A percentile compares a stretch with the other conserved stretches of the same genome.
phyloP scores from a whole-genome alignment of 2,329 filamentous ascomycete genomes.

The Penicillium sp. region DNA sequence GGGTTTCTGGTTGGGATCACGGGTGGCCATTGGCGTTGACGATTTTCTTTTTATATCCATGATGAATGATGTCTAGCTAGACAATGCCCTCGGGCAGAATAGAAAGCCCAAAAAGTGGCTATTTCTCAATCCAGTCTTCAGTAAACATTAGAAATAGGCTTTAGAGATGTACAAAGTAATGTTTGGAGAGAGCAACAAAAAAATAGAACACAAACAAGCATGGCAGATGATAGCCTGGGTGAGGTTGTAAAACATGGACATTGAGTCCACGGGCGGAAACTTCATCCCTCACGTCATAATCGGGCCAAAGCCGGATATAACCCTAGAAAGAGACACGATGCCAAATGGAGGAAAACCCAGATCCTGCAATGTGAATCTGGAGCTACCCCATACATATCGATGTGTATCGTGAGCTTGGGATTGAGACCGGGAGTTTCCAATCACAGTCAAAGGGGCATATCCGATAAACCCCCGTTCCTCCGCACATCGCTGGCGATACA shows the following conservation, averaged over 20 bases:
- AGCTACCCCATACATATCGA: neutral
- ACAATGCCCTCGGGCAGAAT: conserved; percentile 20
- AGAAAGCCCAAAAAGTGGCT: conserved; percentile 14
- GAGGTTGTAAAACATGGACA: conserved; percentile 9
- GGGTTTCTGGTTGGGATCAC: conserved; percentile 12
- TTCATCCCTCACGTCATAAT: neutral
- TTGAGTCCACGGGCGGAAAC: neutral
- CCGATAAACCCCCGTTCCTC: neutral
- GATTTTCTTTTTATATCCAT: conserved; percentile 14
- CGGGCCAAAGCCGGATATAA: neutral
- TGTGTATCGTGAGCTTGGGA: no score
- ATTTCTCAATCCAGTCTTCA: neutral
- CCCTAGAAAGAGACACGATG: neutral
- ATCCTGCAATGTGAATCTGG: neutral
- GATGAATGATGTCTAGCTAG: conserved; percentile 25
- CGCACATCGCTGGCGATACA: neutral
- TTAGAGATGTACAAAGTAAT: neutral
- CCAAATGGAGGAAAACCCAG: neutral
- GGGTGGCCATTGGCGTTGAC: conserved; percentile 6
- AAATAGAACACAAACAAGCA: no score
- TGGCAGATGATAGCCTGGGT: neutral
- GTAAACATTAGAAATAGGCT: neutral
- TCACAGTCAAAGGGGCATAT: neutral
- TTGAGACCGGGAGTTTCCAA: neutral
- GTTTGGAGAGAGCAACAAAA: neutral